These are phyloP conservation scores for Silene noctiflora DNA, from an alignment of 179 eudicot species.

Conservation along the genomic window DNA sequence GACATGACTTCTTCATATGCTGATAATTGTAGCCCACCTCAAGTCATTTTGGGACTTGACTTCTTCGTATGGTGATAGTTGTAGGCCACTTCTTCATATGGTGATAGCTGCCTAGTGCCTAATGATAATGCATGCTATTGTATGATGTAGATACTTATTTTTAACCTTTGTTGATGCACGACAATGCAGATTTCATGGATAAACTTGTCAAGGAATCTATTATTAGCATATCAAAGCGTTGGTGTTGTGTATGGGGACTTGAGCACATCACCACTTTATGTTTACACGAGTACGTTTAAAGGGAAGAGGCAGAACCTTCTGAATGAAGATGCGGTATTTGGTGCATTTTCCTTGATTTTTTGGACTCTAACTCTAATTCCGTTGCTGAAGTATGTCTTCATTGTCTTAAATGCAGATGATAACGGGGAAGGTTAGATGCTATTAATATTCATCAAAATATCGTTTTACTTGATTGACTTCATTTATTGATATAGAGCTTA, in stretches of 20 bases:
- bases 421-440: slow-evolving; percentile 76
- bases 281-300: slow-evolving; percentile 53
- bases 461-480: background rate
- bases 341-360: slow-evolving; percentile 72
- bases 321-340: slow-evolving; percentile 56
- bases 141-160: background rate
- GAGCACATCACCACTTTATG: slow-evolving; percentile 84
- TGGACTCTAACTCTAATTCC: slow-evolving; percentile 82
- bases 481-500: slow-evolving; percentile 11
- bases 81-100: too few species aligned
- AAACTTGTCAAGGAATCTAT: slow-evolving; percentile 47
- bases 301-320: slow-evolving; percentile 54
- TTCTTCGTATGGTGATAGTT: too few species aligned
- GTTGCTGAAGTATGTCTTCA: slow-evolving; percentile 70
- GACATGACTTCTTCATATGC: too few species aligned
- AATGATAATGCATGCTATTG: background rate
- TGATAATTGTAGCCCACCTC: too few species aligned
- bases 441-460: background rate
- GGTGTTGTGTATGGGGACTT: slow-evolving; percentile 82
- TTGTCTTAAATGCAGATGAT: slow-evolving; percentile 74
- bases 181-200: slow-evolving; percentile 55
- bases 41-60: too few species aligned
- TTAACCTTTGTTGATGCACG: slow-evolving; percentile 3
- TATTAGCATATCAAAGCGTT: slow-evolving; percentile 79
- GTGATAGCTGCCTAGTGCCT: background rate